These are phyloP conservation scores for Parasarocladium wereldwijsianum DNA, from an alignment of 2,329 filamentous ascomycete genomes.

Conservation along the genomic window DNA sequence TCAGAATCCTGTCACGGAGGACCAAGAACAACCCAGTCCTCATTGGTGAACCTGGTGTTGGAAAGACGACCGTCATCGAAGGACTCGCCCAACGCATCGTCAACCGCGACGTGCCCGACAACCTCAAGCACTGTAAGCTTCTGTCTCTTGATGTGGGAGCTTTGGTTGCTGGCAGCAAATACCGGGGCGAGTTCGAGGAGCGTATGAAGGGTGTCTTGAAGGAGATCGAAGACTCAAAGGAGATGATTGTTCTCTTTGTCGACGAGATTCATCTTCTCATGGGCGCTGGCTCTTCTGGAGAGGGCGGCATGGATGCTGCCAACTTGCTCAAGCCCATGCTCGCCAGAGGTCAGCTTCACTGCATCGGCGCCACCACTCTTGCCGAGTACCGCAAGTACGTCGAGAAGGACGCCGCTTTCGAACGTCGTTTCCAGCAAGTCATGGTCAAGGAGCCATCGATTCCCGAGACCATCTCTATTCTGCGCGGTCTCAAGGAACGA, in stretches of 20 bases:
- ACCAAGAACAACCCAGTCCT: conserved; percentile 99
- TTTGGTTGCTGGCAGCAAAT: conserved; percentile 93
- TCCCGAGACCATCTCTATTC: conserved; percentile 84
- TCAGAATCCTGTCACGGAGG: conserved; percentile 79
- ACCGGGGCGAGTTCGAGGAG: conserved; percentile 96
- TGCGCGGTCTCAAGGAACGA: conserved; percentile 94
- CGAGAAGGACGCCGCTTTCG: conserved; percentile 95
- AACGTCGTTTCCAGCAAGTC: conserved; percentile 97
- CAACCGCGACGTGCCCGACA: conserved; percentile 91
- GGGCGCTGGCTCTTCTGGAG: conserved; percentile 87
- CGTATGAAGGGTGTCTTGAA: conserved; percentile 98
- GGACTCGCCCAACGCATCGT: conserved; percentile 90
- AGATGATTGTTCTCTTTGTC: conserved; percentile 95
- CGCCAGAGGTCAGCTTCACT: conserved; percentile 89
- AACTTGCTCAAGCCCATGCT: conserved; percentile 98
- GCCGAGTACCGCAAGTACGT: conserved; percentile 97
- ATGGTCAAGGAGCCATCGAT: conserved; percentile 88
- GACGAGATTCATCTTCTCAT: conserved; percentile 98
- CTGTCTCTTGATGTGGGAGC: conserved; percentile 92
- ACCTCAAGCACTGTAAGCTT: conserved; percentile 82
- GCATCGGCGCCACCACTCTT: conserved; percentile 91
- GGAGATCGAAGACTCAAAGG: conserved; percentile 86
- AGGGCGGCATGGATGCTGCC: conserved; percentile 97
- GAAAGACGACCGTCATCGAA: conserved; percentile 96
- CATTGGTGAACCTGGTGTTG: conserved; percentile 94